These are phyloP conservation scores for Lactifluus volemus DNA, from an alignment of 768 basidiomycete genomes.

Conservation along the genomic window DNA sequence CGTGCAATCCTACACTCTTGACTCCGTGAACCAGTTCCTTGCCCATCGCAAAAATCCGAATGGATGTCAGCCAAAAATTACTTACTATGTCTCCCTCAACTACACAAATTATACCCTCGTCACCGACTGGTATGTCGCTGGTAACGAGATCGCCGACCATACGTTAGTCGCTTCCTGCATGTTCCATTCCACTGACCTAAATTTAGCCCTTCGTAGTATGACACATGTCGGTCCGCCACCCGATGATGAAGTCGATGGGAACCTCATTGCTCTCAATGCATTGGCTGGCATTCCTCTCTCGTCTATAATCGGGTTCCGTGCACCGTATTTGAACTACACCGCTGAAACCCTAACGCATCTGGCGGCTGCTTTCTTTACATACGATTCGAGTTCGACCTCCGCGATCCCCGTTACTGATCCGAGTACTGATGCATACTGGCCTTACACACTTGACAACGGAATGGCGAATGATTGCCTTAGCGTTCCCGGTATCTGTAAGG, in stretches of 20 bases:
- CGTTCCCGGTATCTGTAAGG: conserved; percentile 49
- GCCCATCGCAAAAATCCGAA: conserved; percentile 70
- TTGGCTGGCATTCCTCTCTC: conserved; percentile 66
- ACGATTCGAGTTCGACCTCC: conserved; percentile 57
- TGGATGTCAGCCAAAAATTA: conserved; percentile 66
- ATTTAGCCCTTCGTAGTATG: conserved; percentile 42
- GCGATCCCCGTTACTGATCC: conserved; percentile 58
- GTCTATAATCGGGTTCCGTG: conserved; percentile 63
- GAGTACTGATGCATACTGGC: conserved; percentile 72
- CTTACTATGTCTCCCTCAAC: conserved; percentile 61
- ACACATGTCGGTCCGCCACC: conserved; percentile 63
- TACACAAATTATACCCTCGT: conserved; percentile 74
- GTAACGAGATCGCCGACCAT: conserved; percentile 78
- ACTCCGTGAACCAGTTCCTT: conserved; percentile 66
- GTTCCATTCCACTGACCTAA: not conserved
- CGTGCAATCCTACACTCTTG: conserved; percentile 66
- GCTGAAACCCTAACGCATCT: conserved; percentile 54
- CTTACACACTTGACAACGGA: conserved; percentile 73
- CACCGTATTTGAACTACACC: conserved; percentile 64
- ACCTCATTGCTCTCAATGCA: conserved; percentile 69
- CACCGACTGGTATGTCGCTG: conserved; percentile 73
- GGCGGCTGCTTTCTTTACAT: conserved; percentile 49
- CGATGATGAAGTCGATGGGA: conserved; percentile 63
- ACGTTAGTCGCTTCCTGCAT: conserved; percentile 37
- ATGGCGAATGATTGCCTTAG: conserved; percentile 69